Evolutionary conservation across 2,329 filamentous ascomycete genomes (phyloP), one percentile per base, ranked within the genome.

Genomic region (Periconia sp.): DNA sequence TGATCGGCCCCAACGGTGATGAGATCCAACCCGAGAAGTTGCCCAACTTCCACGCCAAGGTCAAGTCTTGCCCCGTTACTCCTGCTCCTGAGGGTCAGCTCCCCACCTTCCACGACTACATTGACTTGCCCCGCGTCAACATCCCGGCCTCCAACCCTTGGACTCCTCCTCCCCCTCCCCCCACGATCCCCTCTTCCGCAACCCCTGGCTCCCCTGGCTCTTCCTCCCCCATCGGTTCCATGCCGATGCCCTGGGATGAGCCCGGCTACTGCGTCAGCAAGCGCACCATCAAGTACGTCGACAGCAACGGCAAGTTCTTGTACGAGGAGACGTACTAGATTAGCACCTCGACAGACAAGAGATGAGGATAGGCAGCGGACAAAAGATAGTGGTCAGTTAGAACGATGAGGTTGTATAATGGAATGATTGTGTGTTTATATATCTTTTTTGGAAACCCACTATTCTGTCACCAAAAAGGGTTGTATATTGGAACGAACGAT

Each of bases 211-310:
- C 3, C 17, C 41, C 31, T 19, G 49, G 54, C 31, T 5, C 23
- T 27, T 37, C 33, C 15, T 37, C 33, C 11, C 55, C 58, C 3
- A 51, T 49, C 13, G 56, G 56, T n/a, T 46, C 41, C 33, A 45
- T 41, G 47, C 45, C 35, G 0, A 35, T 27, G n/a, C 51, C 53
- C 17, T 66, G 64, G 59, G 57, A 64, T 30, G 68, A 68, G 57
- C 45, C 61, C 50, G 68, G 68, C 1, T 69, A 70, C 58, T 73
- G 71, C 44, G 56, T 62, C 11, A 64, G 47, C 41, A 54, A 66
- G 56, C 65, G 69, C 59, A 68, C 63, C 17, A 63, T 73, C 47
- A 59, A 68, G 58, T 73, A 73, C 46, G 70, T 73, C 3, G 68
- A 73, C 49, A 52, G 57, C 51, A 51, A 59, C 7, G 71, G 71